Evolutionary conservation across 257 asterid species (phyloP), one percentile per base, ranked within the genome.

Genomic region (Anisodus tanguticus): DNA sequence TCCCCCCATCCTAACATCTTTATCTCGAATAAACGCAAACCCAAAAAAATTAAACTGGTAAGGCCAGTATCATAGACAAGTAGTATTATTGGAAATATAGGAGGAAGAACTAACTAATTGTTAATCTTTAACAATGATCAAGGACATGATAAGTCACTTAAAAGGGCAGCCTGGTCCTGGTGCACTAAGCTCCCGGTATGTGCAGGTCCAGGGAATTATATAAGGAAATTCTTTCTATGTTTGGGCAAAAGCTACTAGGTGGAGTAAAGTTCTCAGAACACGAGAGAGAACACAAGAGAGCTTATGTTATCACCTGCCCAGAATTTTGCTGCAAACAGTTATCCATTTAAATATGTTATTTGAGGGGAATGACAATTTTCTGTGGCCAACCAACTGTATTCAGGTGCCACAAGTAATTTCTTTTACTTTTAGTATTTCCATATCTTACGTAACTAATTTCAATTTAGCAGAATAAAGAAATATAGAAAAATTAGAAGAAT

Each of bases 331-430:
- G 19, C 47, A 66, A 66, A 66, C 72, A 66, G 9, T 66, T 66
- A 12, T 12, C 19, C 72, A 66, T 66, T 35, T 66, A n/a, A 31
- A 35, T 66, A 66, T 66, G 71, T 70, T 70, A 17, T 43, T 70
- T 70, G 55, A 17, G 13, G 16, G 4, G 55, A 41, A 70, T 17
- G 31, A 70, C 55, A 70, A 35, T 70, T 17, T 41, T 17, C 78
- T 41, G 55, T 9, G 31, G 78, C 55, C 15, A 17, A 70, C 55
- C 26, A 70, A 70, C 55, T 41, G 54, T 41, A 69, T 66, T 66
- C 47, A 66, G 74, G 47, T 35, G 74, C 74, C 74, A 35, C 19
- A 31, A 35, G 74, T 35, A 66, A 12, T 66, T 66, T 66, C 74
- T 35, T 35, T 31, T 22, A 63, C 39, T 26, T 63, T 10, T 5